Evolutionary conservation across 495 filamentous ascomycete genomes (phyloP).

Genomic region (Penicillium bovifimosum): DNA sequence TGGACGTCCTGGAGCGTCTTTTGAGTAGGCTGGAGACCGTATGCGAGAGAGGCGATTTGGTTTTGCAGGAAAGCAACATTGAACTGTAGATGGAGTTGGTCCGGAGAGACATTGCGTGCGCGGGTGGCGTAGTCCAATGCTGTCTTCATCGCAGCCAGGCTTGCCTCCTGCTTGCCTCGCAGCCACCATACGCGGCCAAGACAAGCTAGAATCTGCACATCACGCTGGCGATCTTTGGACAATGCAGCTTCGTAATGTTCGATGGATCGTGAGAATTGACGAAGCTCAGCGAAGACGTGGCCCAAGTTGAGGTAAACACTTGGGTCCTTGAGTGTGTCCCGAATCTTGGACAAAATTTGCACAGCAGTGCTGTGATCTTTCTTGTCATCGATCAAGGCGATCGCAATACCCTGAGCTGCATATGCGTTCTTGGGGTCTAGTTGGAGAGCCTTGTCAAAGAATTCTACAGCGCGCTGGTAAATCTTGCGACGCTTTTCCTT

Average conservation of each 20-base stretch:
- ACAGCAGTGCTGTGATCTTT: constrained; percentile 77
- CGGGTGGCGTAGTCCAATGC: constrained; percentile 84
- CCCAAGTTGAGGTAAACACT: constrained; percentile 88
- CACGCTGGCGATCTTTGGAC: constrained; percentile 69
- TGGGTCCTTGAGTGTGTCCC: constrained; percentile 80
- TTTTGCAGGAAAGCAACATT: constrained; percentile 97
- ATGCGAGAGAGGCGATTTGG: constrained; percentile 78
- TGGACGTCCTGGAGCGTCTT: constrained; percentile 74
- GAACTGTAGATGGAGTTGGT: constrained; percentile 88
- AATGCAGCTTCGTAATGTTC: constrained; percentile 91
- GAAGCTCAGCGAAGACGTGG: constrained; percentile 82
- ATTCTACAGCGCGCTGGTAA: constrained; percentile 90
- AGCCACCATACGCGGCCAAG: constrained; percentile 91
- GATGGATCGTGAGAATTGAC: constrained; percentile 82
- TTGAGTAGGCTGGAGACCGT: constrained; percentile 66
- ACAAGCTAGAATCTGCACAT: constrained; percentile 80
- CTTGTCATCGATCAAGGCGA: constrained; percentile 88
- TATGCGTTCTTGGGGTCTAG: constrained; percentile 91
- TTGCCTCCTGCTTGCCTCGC: constrained; percentile 76
- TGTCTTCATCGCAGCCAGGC: constrained; percentile 71
- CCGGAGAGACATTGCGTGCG: constrained; percentile 70
- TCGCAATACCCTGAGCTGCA: constrained; percentile 91
- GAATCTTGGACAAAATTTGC: constrained; percentile 79
- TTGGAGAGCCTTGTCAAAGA: constrained; percentile 95
- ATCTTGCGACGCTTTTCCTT: constrained; percentile 81